Evolutionary conservation across 306 rosid species (phyloP).

Genomic region (Luffa aegyptiaca): DNA sequence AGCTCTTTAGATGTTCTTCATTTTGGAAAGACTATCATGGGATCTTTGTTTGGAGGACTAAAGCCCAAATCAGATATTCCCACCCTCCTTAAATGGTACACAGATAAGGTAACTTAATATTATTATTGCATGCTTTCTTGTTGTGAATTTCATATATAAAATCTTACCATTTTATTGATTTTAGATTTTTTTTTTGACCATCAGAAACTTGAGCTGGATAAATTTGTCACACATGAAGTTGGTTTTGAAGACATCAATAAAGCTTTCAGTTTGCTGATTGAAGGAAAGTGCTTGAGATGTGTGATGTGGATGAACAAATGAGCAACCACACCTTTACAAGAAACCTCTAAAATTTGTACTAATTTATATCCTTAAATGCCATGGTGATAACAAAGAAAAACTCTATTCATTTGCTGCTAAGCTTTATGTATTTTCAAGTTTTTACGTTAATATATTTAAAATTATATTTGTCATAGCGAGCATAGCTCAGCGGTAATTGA

Average conservation of each 20-base stretch:
- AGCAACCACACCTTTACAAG: neutral
- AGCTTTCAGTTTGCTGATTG: slow-evolving; percentile 57
- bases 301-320: slow-evolving; percentile 60
- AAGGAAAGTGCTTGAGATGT: slow-evolving; percentile 55
- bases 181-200: neutral
- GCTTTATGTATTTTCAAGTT: no score
- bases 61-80: slow-evolving; percentile 68
- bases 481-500: no score
- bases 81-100: slow-evolving; percentile 52
- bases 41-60: slow-evolving; percentile 74
- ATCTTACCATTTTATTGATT: neutral
- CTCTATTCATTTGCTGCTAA: no score
- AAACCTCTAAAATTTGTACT: no score
- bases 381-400: no score
- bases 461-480: no score
- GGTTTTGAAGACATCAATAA: slow-evolving; percentile 58
- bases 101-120: slow-evolving; percentile 48
- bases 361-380: no score
- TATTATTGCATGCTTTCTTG: neutral
- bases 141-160: neutral
- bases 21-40: slow-evolving; percentile 46
- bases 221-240: slow-evolving; percentile 62
- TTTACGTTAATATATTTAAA: no score
- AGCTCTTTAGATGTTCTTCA: slow-evolving; percentile 34
- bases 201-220: slow-evolving; percentile 67